Conservation (phyloP, 768 basidiomycete species). For the Macrolepiota albuminosa region DNA sequence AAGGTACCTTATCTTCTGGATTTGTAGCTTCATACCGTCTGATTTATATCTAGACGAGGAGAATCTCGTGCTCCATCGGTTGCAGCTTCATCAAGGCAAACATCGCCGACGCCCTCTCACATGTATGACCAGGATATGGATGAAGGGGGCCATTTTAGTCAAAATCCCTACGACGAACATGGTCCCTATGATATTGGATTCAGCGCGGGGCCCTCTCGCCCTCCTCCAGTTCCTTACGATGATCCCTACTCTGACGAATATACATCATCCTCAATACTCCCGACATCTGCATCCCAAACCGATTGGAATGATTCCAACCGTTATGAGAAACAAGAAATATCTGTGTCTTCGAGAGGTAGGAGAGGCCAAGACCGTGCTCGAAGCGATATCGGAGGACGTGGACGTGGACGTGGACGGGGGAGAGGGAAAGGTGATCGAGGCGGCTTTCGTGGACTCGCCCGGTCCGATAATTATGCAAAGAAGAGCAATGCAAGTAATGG, state of each 20-base stretch:
- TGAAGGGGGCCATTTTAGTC: constrained; percentile 39
- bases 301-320: background rate
- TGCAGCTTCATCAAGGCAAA: constrained; percentile 46
- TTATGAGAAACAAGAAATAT: constrained; percentile 1
- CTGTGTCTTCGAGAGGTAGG: constrained; percentile 1
- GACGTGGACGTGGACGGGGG: constrained; percentile 29
- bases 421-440: constrained; percentile 27
- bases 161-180: constrained; percentile 62
- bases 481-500: constrained; percentile 12
- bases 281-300: background rate
- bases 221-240: constrained; percentile 70
- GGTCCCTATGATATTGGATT: constrained; percentile 69
- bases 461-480: constrained; percentile 7
- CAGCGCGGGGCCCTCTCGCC: constrained; percentile 50
- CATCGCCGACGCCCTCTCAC: constrained; percentile 50
- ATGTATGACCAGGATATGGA: constrained; percentile 51
- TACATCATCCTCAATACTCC: constrained; percentile 5
- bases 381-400: constrained; percentile 35
- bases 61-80: constrained; percentile 46
- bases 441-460: constrained; percentile 24
- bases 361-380: constrained; percentile 31
- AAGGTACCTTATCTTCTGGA: constrained; percentile 36
- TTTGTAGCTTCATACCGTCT: background rate
- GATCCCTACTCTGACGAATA: constrained; percentile 66
- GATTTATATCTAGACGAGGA: constrained; percentile 38